phyloP scores from a whole-genome alignment of 2,329 filamentous ascomycete species.

The Aspergillus sclerotialis region DNA sequence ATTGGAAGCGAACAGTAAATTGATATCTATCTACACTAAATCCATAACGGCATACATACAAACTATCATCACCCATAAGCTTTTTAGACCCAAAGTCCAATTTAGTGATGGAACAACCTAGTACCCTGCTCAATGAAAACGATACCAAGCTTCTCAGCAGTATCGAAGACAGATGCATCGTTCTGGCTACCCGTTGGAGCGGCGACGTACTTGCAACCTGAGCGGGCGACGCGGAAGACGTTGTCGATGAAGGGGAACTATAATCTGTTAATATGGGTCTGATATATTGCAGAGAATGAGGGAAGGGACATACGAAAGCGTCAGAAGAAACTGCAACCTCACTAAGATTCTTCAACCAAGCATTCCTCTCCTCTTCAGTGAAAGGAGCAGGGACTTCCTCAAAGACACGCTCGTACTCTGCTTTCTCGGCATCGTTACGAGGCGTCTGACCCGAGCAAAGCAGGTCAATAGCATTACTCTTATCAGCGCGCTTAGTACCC shows the following conservation, averaged over 20 bases:
- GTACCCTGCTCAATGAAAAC: constrained; percentile 94
- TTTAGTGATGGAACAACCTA: constrained; percentile 94
- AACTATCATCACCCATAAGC: too few species aligned
- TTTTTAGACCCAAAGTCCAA: too few species aligned
- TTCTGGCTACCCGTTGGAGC: constrained; percentile 71
- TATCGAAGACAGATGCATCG: constrained; percentile 55
- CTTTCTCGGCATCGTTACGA: constrained; percentile 72
- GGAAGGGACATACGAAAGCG: constrained; percentile 67
- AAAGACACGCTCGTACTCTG: constrained; percentile 81
- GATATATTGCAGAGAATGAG: background rate
- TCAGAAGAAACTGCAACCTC: constrained; percentile 82
- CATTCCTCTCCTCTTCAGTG: constrained; percentile 72
- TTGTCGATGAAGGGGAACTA: constrained; percentile 97
- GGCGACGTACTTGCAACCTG: constrained; percentile 91
- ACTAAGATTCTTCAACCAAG: constrained; percentile 72
- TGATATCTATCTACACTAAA: too few species aligned
- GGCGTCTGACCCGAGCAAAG: constrained; percentile 87
- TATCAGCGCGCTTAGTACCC: constrained; percentile 91
- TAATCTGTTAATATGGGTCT: background rate
- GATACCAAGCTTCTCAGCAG: constrained; percentile 84
- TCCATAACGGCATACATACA: too few species aligned
- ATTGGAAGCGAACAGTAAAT: too few species aligned
- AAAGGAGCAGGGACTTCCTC: constrained; percentile 81
- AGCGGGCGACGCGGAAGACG: constrained; percentile 81
- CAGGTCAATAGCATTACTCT: constrained; percentile 96